A percentile compares a stretch with the other conserved stretches of the same genome.
These are phyloP conservation scores for Papiliotrema nemorosa DNA, from an alignment of 1,284 basidiomycete species.

Conservation along the genomic window DNA sequence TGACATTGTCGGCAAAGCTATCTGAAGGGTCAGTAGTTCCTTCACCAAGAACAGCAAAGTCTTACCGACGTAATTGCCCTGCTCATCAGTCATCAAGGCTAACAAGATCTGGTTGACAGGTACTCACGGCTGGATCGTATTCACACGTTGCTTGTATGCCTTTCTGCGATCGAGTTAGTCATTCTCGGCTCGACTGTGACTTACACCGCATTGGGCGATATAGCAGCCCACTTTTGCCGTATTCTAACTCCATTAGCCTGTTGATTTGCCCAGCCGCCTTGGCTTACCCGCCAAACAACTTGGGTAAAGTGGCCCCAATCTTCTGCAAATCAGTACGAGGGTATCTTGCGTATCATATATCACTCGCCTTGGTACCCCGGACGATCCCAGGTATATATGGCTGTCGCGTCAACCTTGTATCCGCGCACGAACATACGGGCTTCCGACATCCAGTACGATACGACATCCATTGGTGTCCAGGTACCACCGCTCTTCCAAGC, in stretches of 20 bases:
- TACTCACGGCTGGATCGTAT: background rate
- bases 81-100: background rate
- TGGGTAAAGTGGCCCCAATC: background rate
- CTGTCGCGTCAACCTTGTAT: background rate
- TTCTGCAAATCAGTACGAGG: background rate
- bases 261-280: background rate
- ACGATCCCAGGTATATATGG: background rate
- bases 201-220: background rate
- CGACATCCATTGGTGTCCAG: background rate
- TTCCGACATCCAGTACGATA: background rate
- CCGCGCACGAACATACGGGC: background rate
- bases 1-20: background rate
- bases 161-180: background rate
- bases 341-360: background rate
- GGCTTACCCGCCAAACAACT: background rate
- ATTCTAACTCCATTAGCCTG: background rate
- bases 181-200: background rate
- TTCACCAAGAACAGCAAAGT: background rate
- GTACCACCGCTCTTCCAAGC: background rate
- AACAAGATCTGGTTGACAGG: background rate
- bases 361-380: background rate
- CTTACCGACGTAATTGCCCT: background rate
- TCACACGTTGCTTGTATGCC: background rate
- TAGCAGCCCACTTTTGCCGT: background rate
- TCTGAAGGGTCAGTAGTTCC: background rate